These are phyloP conservation scores for Fallopia convolvulus DNA, from an alignment of 148 eudicot species.

Conservation along the genomic window DNA sequence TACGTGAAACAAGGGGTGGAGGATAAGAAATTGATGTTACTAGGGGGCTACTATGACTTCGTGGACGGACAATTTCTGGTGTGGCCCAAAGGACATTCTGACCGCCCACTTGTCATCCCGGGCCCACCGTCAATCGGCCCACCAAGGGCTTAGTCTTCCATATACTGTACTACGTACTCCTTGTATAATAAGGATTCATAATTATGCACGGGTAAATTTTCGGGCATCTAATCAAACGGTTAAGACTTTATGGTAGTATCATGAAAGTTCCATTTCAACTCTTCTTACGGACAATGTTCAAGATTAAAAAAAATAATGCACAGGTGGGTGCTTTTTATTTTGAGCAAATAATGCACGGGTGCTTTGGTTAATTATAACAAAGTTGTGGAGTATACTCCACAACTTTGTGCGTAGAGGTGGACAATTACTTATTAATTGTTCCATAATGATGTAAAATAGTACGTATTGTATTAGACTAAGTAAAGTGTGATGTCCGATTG, in stretches of 20 bases:
- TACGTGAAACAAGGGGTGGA: slow-evolving; percentile 5
- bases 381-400: too few species aligned
- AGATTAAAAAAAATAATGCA: too few species aligned
- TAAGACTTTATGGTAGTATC: too few species aligned
- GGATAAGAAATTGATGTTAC: neutral
- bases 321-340: too few species aligned
- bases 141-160: neutral
- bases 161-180: too few species aligned
- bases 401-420: neutral
- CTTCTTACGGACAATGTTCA: too few species aligned
- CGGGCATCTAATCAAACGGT: too few species aligned
- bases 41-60: slow-evolving; percentile 11
- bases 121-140: neutral
- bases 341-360: neutral
- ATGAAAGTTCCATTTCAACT: too few species aligned
- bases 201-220: too few species aligned
- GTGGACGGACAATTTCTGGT: neutral
- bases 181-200: neutral
- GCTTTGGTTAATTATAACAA: neutral
- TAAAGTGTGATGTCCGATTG: too few species aligned
- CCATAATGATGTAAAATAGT: too few species aligned
- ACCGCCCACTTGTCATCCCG: slow-evolving; percentile 1
- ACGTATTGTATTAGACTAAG: too few species aligned
- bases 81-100: neutral
- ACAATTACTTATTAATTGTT: neutral